Percentiles rank a stretch among this genome's conserved stretches.
Evolutionary conservation across 768 basidiomycete species (phyloP).

Genomic region (Mrakia blollopis): DNA sequence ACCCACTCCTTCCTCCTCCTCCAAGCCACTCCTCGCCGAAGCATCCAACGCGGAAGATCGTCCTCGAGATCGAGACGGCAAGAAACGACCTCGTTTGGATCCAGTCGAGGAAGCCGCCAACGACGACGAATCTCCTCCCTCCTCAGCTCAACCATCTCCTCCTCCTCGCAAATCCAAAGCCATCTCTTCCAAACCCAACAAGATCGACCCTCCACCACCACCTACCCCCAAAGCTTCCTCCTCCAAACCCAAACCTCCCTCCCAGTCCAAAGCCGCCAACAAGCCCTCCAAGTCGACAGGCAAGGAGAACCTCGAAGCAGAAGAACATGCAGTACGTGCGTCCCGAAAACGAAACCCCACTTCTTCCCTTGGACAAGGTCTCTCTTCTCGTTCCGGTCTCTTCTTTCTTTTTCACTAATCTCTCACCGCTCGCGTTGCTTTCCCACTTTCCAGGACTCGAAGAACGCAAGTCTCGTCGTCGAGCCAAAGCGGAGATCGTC

Average conservation of each 20-base stretch:
- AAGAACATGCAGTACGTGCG: constrained; percentile 10
- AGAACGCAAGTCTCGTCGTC: constrained; percentile 13
- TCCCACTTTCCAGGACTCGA: constrained; percentile 1
- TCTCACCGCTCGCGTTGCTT: background rate
- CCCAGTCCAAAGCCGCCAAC: background rate
- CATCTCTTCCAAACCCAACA: background rate
- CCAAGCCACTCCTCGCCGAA: background rate
- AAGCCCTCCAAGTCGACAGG: background rate
- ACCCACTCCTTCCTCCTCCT: background rate
- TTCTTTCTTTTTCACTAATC: too few relatives aligned
- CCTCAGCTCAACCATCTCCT: background rate
- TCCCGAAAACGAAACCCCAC: background rate
- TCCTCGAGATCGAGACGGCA: background rate
- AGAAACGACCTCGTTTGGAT: constrained; percentile 9
- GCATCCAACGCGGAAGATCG: background rate
- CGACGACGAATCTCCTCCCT: background rate
- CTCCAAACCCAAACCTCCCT: background rate
- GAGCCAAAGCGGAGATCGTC: constrained; percentile 6
- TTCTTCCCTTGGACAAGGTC: constrained; percentile 15
- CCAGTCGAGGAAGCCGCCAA: background rate
- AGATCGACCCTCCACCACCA: background rate
- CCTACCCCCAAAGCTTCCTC: background rate
- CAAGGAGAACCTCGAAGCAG: constrained; percentile 12
- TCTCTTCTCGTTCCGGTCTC: background rate
- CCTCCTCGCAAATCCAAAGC: background rate